Conservation (phyloP, 345 rosid genomes). For the Kernera saxatilis region DNA sequence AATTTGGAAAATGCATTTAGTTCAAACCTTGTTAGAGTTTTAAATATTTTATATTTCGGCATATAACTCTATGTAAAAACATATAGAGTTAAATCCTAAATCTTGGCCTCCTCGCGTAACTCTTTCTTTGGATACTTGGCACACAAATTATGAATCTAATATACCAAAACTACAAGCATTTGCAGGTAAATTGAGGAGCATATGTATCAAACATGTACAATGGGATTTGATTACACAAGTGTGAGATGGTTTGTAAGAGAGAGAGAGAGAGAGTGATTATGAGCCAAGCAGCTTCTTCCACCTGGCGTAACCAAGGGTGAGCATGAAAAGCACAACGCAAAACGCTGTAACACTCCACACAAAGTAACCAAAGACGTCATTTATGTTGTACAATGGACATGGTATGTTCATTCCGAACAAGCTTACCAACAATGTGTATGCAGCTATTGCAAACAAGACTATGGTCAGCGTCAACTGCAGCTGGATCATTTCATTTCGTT, state of each 20-base stretch:
- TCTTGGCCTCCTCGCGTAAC: too few relatives aligned
- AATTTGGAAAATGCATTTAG: not conserved
- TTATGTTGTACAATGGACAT: slow-evolving; percentile 17
- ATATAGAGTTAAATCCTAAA: too few relatives aligned
- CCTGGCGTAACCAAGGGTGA: slow-evolving; percentile 71
- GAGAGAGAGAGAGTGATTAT: not conserved
- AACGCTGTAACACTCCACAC: slow-evolving; percentile 43
- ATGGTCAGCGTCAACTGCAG: slow-evolving; percentile 73
- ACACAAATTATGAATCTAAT: too few relatives aligned
- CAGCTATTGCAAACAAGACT: slow-evolving; percentile 68
- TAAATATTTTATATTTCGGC: too few relatives aligned
- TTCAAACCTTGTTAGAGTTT: too few relatives aligned
- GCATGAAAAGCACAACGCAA: slow-evolving; percentile 53
- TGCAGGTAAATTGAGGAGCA: too few relatives aligned
- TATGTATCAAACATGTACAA: not conserved
- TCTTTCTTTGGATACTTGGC: too few relatives aligned
- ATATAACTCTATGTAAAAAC: too few relatives aligned
- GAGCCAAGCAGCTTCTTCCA: slow-evolving; percentile 84
- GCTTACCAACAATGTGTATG: slow-evolving; percentile 59
- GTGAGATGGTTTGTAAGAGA: not conserved
- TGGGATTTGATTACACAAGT: not conserved
- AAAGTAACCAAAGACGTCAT: slow-evolving; percentile 52
- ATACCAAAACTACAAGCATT: too few relatives aligned
- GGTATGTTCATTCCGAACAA: slow-evolving; percentile 79
- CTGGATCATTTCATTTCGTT: slow-evolving; percentile 87